Conservation (phyloP, 495 filamentous ascomycete genomes). For the Lasiosphaeris hirsuta region DNA sequence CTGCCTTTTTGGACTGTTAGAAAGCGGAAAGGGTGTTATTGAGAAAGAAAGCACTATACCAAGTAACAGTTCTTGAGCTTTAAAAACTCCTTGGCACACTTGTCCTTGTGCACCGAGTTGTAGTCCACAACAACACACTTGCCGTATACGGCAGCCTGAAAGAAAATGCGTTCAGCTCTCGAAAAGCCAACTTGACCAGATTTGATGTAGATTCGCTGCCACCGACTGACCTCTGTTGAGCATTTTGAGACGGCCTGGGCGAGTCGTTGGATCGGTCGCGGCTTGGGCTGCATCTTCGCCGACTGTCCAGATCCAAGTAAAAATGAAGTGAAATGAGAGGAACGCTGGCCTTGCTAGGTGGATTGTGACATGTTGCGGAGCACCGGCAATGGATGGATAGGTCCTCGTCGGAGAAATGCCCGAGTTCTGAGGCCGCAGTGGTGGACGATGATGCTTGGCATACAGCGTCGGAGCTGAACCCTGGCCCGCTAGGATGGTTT, state of each 20-base stretch:
- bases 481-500: neutral
- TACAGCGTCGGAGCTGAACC: too few relatives aligned
- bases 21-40: neutral
- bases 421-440: too few relatives aligned
- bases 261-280: conserved; percentile 83
- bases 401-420: too few relatives aligned
- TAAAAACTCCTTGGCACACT: conserved; percentile 84
- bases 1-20: neutral
- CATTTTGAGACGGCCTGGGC: conserved; percentile 81
- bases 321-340: neutral
- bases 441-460: too few relatives aligned
- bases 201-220: neutral
- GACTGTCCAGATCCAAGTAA: neutral
- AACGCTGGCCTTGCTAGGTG: neutral
- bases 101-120: conserved; percentile 85
- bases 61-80: conserved; percentile 83
- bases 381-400: too few relatives aligned
- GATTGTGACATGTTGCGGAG: too few relatives aligned
- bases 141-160: conserved; percentile 78
- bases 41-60: conserved; percentile 55
- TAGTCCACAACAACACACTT: conserved; percentile 92
- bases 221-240: conserved; percentile 64
- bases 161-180: neutral
- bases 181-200: neutral
- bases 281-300: conserved; percentile 27